phyloP scores from a whole-genome alignment of 768 basidiomycete genomes.

The Naganishia antarctica region DNA sequence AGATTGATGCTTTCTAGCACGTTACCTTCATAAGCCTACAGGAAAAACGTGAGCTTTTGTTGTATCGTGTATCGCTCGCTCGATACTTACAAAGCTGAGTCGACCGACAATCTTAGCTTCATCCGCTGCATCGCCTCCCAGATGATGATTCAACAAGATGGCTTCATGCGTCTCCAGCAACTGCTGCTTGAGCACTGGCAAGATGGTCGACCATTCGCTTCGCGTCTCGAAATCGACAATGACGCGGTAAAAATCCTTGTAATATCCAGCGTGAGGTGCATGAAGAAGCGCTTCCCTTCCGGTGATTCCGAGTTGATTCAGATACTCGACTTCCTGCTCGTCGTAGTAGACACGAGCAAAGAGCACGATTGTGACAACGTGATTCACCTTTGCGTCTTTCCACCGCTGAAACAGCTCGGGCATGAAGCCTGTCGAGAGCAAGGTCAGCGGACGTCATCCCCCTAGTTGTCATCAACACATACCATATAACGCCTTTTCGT shows the following conservation, averaged over 20 bases:
- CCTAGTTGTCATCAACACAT: conserved; percentile 17
- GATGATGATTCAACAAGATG: conserved; percentile 82
- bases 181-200: conserved; percentile 73
- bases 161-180: conserved; percentile 79
- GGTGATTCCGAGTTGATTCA: conserved; percentile 28
- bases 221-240: conserved; percentile 87
- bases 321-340: conserved; percentile 38
- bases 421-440: conserved; percentile 60
- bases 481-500: conserved; percentile 93
- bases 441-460: not conserved
- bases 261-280: conserved; percentile 54
- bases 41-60: conserved; percentile 40
- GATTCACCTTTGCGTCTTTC: conserved; percentile 78
- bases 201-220: conserved; percentile 77
- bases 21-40: conserved; percentile 79
- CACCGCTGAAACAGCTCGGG: conserved; percentile 81
- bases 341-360: conserved; percentile 72
- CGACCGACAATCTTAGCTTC: conserved; percentile 45
- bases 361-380: conserved; percentile 88
- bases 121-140: conserved; percentile 51
- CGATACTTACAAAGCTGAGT: conserved; percentile 46
- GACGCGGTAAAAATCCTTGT: conserved; percentile 95
- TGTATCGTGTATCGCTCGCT: not conserved
- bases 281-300: conserved; percentile 29
- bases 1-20: conserved; percentile 93